phyloP scores from a whole-genome alignment of 148 eudicot genomes.

The Chenopodium berlandieri region DNA sequence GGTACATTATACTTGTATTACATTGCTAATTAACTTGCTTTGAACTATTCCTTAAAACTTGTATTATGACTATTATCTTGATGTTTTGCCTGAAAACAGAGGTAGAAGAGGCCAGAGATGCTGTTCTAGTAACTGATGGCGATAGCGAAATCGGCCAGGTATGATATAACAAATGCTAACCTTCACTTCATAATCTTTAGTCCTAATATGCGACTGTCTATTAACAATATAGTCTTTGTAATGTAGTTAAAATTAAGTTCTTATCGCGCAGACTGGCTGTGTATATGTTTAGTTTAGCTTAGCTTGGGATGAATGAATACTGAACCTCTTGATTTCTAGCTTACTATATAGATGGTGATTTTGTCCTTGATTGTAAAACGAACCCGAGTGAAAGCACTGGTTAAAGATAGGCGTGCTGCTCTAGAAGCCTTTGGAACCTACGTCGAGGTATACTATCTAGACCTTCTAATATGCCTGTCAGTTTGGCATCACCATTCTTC shows the following conservation, averaged over 20 bases:
- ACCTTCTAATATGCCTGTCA: neutral
- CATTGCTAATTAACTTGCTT: neutral
- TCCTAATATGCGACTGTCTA: neutral
- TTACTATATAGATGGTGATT: slow-evolving; percentile 69
- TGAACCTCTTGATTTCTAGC: slow-evolving; percentile 34
- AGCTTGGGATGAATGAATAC: slow-evolving; percentile 17
- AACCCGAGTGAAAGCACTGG: slow-evolving; percentile 74
- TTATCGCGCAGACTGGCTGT: neutral
- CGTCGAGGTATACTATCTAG: slow-evolving; percentile 57
- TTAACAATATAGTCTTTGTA: neutral
- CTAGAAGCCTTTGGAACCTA: slow-evolving; percentile 93
- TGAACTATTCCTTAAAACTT: neutral
- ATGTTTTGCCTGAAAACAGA: slow-evolving; percentile 30
- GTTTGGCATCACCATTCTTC: neutral
- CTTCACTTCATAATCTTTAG: neutral
- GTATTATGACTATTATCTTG: neutral
- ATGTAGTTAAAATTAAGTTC: neutral
- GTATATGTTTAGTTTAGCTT: neutral
- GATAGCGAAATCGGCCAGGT: slow-evolving; percentile 97
- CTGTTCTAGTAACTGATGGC: slow-evolving; percentile 89
- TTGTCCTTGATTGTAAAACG: slow-evolving; percentile 80
- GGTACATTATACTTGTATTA: slow-evolving; percentile 11
- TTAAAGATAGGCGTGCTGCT: slow-evolving; percentile 84
- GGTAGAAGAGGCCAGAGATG: slow-evolving; percentile 68
- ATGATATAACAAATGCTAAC: slow-evolving; percentile 10